Evolutionary conservation across 352 stramenopile genomes (phyloP).

Genomic region (Phytophthora palmivora): DNA sequence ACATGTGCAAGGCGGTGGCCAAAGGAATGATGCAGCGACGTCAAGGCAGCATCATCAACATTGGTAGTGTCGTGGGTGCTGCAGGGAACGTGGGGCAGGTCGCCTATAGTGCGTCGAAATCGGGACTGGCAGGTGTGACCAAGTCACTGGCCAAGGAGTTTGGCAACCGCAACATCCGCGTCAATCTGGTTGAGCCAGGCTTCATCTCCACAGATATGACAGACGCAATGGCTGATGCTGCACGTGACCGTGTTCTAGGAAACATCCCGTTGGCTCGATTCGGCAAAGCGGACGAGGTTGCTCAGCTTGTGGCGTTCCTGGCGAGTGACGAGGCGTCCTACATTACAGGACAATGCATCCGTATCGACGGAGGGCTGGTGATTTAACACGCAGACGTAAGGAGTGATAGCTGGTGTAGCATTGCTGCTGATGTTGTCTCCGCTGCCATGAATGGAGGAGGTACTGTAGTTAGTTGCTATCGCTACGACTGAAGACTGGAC

Average conservation of each 20-base stretch:
- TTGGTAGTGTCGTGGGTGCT: constrained; percentile 85
- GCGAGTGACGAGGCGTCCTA: constrained; percentile 78
- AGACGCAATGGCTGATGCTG: constrained; percentile 53
- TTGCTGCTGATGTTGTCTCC: constrained; percentile 14
- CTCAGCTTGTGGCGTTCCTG: constrained; percentile 83
- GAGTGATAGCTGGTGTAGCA: background rate
- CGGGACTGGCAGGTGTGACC: constrained; percentile 75
- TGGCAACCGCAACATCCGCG: constrained; percentile 81
- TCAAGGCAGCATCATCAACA: constrained; percentile 77
- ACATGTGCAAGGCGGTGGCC: constrained; percentile 77
- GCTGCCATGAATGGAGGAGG: constrained; percentile 17
- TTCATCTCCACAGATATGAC: constrained; percentile 90
- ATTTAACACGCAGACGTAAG: constrained; percentile 44
- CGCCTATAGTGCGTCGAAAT: constrained; percentile 87
- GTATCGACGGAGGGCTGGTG: constrained; percentile 79
- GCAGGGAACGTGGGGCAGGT: constrained; percentile 80
- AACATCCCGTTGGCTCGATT: constrained; percentile 72
- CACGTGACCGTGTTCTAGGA: constrained; percentile 51
- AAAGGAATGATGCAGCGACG: constrained; percentile 85
- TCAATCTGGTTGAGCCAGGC: constrained; percentile 89
- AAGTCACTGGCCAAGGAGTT: constrained; percentile 88
- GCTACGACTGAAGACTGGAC: constrained; percentile 30
- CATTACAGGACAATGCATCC: constrained; percentile 88
- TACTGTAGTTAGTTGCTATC: constrained; percentile 30
- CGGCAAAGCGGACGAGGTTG: constrained; percentile 73